Conservation (phyloP, 2,329 filamentous ascomycete genomes). For the Colletotrichum sp. region DNA sequence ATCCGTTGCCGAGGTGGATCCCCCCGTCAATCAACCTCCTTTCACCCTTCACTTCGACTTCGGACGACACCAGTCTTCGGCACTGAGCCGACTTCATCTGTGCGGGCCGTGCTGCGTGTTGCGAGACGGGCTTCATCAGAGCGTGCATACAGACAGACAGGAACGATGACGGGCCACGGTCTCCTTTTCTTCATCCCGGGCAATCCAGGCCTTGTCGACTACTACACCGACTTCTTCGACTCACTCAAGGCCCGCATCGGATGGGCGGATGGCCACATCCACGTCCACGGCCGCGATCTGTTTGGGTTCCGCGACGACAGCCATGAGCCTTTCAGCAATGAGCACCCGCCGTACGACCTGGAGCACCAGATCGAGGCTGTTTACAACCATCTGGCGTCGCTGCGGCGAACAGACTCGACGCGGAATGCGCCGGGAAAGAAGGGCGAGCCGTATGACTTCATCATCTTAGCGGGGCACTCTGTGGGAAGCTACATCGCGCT, state of each 20-base stretch:
- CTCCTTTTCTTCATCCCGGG: conserved; percentile 78
- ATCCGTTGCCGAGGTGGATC: not conserved
- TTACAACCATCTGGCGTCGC: conserved; percentile 40
- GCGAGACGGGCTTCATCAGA: not conserved
- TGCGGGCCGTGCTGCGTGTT: conserved; percentile 14
- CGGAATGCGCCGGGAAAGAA: conserved; percentile 28
- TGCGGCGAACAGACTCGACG: conserved; percentile 30
- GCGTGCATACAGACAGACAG: not conserved
- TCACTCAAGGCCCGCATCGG: conserved; percentile 33
- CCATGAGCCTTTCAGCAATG: conserved; percentile 48
- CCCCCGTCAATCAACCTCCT: not conserved
- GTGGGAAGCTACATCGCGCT: conserved; percentile 76
- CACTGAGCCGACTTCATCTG: not conserved
- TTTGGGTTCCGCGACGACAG: conserved; percentile 63
- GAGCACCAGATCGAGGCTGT: conserved; percentile 57
- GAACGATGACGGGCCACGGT: conserved; percentile 29
- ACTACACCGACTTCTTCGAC: conserved; percentile 72
- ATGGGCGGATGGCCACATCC: conserved; percentile 42
- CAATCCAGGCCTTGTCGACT: conserved; percentile 77
- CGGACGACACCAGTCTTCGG: conserved; percentile 1
- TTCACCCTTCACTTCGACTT: not conserved
- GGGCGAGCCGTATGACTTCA: conserved; percentile 53
- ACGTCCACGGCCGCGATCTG: conserved; percentile 64
- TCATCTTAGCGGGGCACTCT: conserved; percentile 76
- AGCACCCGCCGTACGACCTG: conserved; percentile 53